Conservation (phyloP, 495 filamentous ascomycete species). For the Penicillium salamii region DNA sequence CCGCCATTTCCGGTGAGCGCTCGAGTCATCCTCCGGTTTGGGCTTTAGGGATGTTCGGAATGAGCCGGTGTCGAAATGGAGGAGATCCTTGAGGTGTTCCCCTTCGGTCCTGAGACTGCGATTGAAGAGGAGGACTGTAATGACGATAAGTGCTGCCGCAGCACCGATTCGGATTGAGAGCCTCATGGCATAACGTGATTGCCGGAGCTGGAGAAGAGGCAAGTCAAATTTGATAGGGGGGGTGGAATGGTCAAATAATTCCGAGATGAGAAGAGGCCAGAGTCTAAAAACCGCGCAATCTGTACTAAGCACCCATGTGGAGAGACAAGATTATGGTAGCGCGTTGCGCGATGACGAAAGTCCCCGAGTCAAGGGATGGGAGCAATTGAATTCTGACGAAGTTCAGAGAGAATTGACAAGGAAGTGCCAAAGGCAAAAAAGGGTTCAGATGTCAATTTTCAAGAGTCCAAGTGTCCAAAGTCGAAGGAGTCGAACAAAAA, state of each 20-base stretch:
- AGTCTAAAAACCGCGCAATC: constrained; percentile 4
- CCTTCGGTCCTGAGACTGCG: constrained; percentile 29
- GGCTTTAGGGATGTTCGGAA: constrained; percentile 18
- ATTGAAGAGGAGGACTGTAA: constrained; percentile 35
- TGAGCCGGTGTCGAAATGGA: constrained; percentile 28
- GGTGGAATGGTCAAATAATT: background rate
- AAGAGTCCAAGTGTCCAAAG: too few species aligned
- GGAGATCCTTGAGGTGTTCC: constrained; percentile 24
- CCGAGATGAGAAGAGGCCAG: constrained; percentile 5
- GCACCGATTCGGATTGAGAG: constrained; percentile 37
- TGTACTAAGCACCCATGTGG: constrained; percentile 9
- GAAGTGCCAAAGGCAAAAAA: too few species aligned
- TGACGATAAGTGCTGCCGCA: constrained; percentile 32
- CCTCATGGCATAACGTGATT: constrained; percentile 43
- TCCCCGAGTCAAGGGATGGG: constrained; percentile 5
- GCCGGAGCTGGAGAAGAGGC: background rate
- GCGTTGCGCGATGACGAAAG: constrained; percentile 6
- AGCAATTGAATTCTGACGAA: constrained; percentile 6
- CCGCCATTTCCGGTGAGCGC: constrained; percentile 24
- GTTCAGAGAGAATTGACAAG: too few species aligned
- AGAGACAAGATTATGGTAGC: background rate
- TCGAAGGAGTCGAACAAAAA: background rate
- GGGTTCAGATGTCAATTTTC: too few species aligned
- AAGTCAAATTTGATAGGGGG: background rate
- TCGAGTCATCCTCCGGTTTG: constrained; percentile 11